Evolutionary conservation across 1,284 basidiomycete genomes (phyloP).

Genomic region (Moesziomyces aphidis): DNA sequence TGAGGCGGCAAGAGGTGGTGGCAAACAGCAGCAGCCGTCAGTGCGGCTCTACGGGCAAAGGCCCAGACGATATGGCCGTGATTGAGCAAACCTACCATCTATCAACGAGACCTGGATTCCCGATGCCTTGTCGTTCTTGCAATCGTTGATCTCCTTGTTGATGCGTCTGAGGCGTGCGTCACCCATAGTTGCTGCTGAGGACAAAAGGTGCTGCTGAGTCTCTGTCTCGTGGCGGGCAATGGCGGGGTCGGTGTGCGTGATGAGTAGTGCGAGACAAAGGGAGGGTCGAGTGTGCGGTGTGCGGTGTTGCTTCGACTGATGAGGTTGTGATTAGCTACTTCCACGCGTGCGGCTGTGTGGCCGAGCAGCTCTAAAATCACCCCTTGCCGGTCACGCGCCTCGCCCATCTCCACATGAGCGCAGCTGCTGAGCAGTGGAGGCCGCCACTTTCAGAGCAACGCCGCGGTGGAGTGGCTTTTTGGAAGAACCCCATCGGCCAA

Average conservation of each 20-base stretch:
- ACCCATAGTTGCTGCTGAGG: conserved; percentile 66
- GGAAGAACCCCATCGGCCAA: background rate
- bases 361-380: conserved; percentile 21
- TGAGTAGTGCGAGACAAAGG: background rate
- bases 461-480: background rate
- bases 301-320: background rate
- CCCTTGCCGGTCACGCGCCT: background rate
- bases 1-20: background rate
- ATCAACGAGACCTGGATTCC: conserved; percentile 86
- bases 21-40: background rate
- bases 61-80: too few species aligned
- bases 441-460: too few species aligned
- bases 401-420: background rate
- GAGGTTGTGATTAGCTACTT: conserved; percentile 16
- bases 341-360: background rate
- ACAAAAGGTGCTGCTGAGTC: background rate
- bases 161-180: conserved; percentile 89
- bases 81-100: conserved; percentile 70
- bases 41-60: too few species aligned
- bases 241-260: background rate
- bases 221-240: background rate
- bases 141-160: conserved; percentile 85
- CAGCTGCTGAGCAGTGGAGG: background rate
- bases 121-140: conserved; percentile 90
- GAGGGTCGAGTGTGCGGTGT: background rate